Evolutionary conservation across 78 protist genomes (phyloP).

Genomic region (Pigoraptor vietnamica): DNA sequence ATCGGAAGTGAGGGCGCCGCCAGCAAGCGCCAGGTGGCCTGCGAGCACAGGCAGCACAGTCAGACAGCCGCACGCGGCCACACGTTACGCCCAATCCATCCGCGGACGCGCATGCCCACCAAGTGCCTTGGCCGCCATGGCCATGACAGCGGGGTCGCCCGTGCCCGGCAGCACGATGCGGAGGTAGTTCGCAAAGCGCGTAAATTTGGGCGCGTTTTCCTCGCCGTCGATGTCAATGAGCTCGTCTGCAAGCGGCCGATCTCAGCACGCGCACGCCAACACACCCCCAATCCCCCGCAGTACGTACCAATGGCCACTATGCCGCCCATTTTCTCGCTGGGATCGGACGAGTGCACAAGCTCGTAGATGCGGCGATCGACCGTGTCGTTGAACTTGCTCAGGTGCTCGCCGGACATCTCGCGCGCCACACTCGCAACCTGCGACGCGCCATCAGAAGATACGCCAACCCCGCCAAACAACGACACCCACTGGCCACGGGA

Average conservation of each 20-base stretch:
- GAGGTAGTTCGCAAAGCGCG: constrained; percentile 50
- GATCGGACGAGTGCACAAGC: background rate
- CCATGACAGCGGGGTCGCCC: constrained; percentile 5
- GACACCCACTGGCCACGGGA: too few species aligned
- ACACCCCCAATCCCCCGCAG: too few species aligned
- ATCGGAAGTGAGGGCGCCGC: constrained; percentile 4
- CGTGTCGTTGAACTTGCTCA: background rate
- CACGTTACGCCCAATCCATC: background rate
- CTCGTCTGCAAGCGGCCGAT: background rate
- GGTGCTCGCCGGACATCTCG: background rate
- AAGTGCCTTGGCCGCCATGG: constrained; percentile 18
- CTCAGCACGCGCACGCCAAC: too few species aligned
- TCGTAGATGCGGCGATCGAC: constrained; percentile 1
- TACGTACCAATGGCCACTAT: background rate
- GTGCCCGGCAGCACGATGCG: constrained; percentile 22
- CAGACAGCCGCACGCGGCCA: too few species aligned
- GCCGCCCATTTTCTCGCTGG: background rate
- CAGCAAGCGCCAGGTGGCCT: background rate
- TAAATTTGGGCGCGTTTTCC: constrained; percentile 24
- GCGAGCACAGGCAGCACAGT: background rate
- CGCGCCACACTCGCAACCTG: background rate
- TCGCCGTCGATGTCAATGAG: constrained; percentile 51
- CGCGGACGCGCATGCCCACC: background rate
- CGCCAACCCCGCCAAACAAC: too few species aligned
- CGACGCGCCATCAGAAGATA: too few species aligned